Evolutionary conservation across 257 asterid species (phyloP).

Genomic region (Hygrophila difformis): DNA sequence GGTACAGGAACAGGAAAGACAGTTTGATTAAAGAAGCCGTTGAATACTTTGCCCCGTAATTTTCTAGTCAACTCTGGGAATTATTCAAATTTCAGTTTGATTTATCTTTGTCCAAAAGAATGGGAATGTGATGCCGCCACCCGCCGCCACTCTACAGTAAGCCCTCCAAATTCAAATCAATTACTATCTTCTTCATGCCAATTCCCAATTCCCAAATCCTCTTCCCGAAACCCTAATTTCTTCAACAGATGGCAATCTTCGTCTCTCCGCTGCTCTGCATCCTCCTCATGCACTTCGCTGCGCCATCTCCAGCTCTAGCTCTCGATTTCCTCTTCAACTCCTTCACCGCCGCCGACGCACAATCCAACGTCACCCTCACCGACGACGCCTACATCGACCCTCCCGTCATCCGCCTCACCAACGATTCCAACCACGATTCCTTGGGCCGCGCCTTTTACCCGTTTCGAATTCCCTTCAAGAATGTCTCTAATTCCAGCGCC

Average conservation of each 20-base stretch:
- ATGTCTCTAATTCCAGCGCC: slow-evolving; percentile 21
- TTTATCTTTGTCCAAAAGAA: no score
- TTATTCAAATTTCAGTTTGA: no score
- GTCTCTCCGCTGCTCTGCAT: slow-evolving; percentile 12
- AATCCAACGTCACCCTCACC: slow-evolving; percentile 32
- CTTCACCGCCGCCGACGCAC: slow-evolving; percentile 27
- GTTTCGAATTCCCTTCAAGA: slow-evolving; percentile 29
- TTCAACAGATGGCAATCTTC: slow-evolving; percentile 14
- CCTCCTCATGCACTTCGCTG: slow-evolving; percentile 25
- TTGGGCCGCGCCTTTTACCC: slow-evolving; percentile 66
- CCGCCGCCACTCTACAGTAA: no score
- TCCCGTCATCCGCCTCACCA: slow-evolving; percentile 70
- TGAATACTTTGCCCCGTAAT: no score
- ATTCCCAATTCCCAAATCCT: no score
- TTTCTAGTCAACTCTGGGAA: no score
- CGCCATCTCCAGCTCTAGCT: slow-evolving; percentile 24
- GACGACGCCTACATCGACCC: slow-evolving; percentile 53
- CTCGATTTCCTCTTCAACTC: slow-evolving; percentile 64
- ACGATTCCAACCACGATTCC: slow-evolving; percentile 48
- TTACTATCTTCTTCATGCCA: no score
- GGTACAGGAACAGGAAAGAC: no score
- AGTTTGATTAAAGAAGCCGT: no score
- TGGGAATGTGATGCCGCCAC: no score
- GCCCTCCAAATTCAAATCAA: no score
- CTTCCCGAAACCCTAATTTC: no score